Evolutionary conservation across 2,329 filamentous ascomycete genomes (phyloP).

Genomic region (Cercospora sp.): DNA sequence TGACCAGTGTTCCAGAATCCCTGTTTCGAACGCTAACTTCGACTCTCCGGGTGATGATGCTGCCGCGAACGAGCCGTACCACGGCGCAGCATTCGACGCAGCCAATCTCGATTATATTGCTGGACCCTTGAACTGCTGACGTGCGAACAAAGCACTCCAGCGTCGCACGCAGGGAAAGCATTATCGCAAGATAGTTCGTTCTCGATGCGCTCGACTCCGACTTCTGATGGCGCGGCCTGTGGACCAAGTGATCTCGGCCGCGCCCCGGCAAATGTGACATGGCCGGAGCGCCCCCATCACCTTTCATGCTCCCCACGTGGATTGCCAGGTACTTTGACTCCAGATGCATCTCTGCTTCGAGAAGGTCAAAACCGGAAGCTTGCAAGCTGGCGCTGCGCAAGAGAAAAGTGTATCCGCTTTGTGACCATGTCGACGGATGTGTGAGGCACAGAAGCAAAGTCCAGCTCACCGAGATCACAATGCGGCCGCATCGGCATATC

Average conservation of each 20-base stretch:
- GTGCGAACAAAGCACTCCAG: background rate
- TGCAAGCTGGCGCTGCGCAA: background rate
- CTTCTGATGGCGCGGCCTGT: constrained; percentile 4
- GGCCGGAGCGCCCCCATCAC: background rate
- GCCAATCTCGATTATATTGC: constrained; percentile 5
- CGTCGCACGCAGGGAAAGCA: background rate
- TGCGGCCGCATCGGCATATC: background rate
- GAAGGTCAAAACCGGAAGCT: background rate
- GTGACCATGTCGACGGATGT: background rate
- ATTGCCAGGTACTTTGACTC: background rate
- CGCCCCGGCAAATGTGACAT: background rate
- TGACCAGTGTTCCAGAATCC: constrained; percentile 10
- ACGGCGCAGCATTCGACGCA: constrained; percentile 1
- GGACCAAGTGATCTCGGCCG: constrained; percentile 5
- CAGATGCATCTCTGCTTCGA: background rate
- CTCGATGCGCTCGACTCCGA: background rate
- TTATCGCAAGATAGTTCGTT: background rate
- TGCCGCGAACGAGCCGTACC: constrained; percentile 3
- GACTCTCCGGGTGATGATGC: background rate
- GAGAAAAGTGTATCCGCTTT: background rate
- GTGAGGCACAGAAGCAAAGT: background rate
- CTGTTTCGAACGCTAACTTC: constrained; percentile 3
- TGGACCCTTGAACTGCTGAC: background rate
- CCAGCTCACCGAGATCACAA: background rate
- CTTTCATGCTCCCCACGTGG: constrained; percentile 1